Evolutionary conservation across 768 basidiomycete species (phyloP).

Genomic region (Tylopilus subfusipes): DNA sequence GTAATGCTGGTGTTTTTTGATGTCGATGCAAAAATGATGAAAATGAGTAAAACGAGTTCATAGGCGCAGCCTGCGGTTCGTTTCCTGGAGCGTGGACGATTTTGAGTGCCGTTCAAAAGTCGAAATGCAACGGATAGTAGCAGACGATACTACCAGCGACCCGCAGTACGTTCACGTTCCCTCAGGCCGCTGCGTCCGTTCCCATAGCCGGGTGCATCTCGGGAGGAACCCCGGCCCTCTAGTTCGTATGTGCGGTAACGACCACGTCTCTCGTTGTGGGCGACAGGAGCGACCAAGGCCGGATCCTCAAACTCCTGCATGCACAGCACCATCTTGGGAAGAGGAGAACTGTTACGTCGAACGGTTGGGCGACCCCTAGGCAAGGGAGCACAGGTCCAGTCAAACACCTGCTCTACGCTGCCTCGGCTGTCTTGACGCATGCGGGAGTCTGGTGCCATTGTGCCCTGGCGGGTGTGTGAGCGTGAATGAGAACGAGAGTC

Average conservation of each 20-base stretch:
- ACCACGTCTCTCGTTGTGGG: slow-evolving; percentile 42
- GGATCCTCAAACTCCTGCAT: slow-evolving; percentile 34
- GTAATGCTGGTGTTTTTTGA: slow-evolving; percentile 27
- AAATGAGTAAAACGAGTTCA: slow-evolving; percentile 13
- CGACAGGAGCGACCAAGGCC: slow-evolving; percentile 21
- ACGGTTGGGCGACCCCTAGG: slow-evolving; percentile 43
- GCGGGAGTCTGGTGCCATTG: slow-evolving; percentile 9
- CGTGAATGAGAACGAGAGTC: slow-evolving; percentile 42
- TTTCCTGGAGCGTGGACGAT: slow-evolving; percentile 9
- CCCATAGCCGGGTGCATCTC: slow-evolving; percentile 60
- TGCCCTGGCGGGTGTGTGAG: slow-evolving; percentile 32
- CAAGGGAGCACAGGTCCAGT: slow-evolving; percentile 44
- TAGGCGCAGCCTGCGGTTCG: slow-evolving; percentile 25
- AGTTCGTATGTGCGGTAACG: slow-evolving; percentile 54
- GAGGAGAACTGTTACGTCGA: slow-evolving; percentile 59
- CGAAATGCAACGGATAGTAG: background rate
- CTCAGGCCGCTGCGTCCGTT: slow-evolving; percentile 62
- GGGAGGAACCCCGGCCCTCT: slow-evolving; percentile 38
- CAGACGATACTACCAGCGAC: slow-evolving; percentile 23
- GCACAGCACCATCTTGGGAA: slow-evolving; percentile 44
- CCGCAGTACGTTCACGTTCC: slow-evolving; percentile 36
- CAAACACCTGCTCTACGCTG: slow-evolving; percentile 44
- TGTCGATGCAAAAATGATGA: slow-evolving; percentile 21
- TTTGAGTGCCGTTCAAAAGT: slow-evolving; percentile 12
- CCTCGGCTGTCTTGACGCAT: slow-evolving; percentile 26